Base-by-base conservation (phyloP, 2,329 filamentous ascomycete genomes). In the Volutella citrinella region DNA sequence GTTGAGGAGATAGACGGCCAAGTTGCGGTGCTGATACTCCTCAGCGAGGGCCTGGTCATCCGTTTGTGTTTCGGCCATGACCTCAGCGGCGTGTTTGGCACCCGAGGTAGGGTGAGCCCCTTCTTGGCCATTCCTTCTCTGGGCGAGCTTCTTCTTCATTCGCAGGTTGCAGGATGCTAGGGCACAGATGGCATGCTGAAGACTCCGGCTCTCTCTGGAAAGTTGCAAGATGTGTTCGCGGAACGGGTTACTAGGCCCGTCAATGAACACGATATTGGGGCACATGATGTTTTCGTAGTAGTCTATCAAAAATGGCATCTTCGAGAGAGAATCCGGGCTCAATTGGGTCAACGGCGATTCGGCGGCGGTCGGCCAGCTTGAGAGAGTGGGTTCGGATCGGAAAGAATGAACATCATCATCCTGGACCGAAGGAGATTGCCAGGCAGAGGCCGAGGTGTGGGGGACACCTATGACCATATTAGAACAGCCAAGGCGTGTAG, bases 211-310 rank as follows among this genome's bases (percentile, higher is more conserved):
- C 40, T 77, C 73, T 46, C 80, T 73, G 10, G 89, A 87, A 31
- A 96, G 72, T 35, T 80, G 80, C 39, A 95, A 72, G 35, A 96
- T 80, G 55, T 94, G 84, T 50, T 82, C 80, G 42, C 89, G 76
- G 58, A 91, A 96, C 2, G 91, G 91, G 59, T 95, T 96, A 43
- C 74, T 75, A 3, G 86, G 84, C 10, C 82, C 82, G 57, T 97
- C 91, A 59, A 95, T 89, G 48, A 89, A 87, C 31, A 96, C 89
- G 63, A 96, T 86, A 39, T 88, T 87, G 6, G 87, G 87, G 48
- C 89, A 93, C 66, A 97, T 90, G 55, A 87, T 86, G 60, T 88
- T 89, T 56, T 90, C 84, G 63, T 95, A 96, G 63, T 95, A 95
- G 57, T 94, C 85, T 69, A 96, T 84, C 56, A 95, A 83, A 63